Evolutionary conservation across 192 early-diverging fungal species (phyloP).

Genomic region (Piromyces sp.): DNA sequence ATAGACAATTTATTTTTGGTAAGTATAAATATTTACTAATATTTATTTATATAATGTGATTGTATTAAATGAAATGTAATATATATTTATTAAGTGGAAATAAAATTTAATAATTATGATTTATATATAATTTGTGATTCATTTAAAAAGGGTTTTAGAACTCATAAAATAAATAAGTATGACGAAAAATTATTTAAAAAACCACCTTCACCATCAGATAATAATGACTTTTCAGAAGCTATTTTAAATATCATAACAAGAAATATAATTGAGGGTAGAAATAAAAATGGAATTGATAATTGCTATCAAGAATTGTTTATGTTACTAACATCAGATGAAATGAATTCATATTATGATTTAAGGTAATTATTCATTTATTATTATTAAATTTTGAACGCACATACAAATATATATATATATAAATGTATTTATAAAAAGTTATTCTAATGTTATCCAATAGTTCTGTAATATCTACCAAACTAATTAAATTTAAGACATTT

Average conservation of each 20-base stretch:
- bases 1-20: neutral
- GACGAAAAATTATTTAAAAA: neutral
- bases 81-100: no score
- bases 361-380: neutral
- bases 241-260: neutral
- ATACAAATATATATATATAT: no score
- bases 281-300: neutral
- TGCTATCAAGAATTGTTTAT: neutral
- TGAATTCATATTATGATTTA: neutral
- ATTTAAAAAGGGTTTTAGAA: neutral
- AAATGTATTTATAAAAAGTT: no score
- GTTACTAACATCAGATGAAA: neutral
- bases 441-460: no score
- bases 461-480: neutral
- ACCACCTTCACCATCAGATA: neutral
- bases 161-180: neutral
- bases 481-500: neutral
- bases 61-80: no score
- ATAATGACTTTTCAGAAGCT: neutral
- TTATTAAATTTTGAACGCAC: no score
- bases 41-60: no score
- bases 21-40: neutral
- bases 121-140: no score
- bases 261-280: neutral
- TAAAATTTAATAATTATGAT: no score